Evolutionary conservation across 1,284 basidiomycete species (phyloP), one percentile per base, ranked within the genome.

Genomic region (Austroboletus novae-zelandiae): DNA sequence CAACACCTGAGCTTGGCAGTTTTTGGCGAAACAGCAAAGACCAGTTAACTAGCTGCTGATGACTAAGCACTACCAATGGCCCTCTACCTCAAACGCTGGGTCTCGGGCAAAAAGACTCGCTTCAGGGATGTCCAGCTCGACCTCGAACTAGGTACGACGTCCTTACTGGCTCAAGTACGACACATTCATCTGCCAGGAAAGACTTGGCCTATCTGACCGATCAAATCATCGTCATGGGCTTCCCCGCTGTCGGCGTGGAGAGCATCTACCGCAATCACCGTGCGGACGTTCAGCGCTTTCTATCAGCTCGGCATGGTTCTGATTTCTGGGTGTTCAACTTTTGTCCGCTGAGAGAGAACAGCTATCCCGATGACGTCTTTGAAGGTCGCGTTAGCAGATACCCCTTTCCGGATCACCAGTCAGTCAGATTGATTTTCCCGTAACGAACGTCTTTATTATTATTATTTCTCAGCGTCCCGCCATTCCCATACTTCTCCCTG

Each of bases 371-470:
- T 5, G 67, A 66, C 39, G 69, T 83, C 23, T 90, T 90, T 57
- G 77, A 78, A 9, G 83, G 83, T 9, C 74, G 88, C 30, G 89
- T 93, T 20, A 93, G 89, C 58, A 75, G 91, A 51, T 93, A 87
- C 62, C 92, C 92, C 1, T 94, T 93, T 59, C 92, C 92, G 11
- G 91, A 94, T 66, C 90, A 92, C 64, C 88, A 92, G 86, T 89
- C 57, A 65, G 86, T 74, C 43, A 27, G 30, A 5, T 31, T 2
- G 1, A 5, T 17, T 10, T 41, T 20, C 15, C 18, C 20, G 29
- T 25, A 50, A 11, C 27, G 11, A 48, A 46, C n/a, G 31, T 5
- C 39, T 56, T n/a, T n/a, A n/a, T n/a, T n/a, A n/a, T n/a, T 6
- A 47, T 31, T 4, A 3, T 40, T 10, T 20, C 15, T 20, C 56